Evolutionary conservation across 129 eudicot species (phyloP).

Genomic region (Gnaphalium uliginosum): DNA sequence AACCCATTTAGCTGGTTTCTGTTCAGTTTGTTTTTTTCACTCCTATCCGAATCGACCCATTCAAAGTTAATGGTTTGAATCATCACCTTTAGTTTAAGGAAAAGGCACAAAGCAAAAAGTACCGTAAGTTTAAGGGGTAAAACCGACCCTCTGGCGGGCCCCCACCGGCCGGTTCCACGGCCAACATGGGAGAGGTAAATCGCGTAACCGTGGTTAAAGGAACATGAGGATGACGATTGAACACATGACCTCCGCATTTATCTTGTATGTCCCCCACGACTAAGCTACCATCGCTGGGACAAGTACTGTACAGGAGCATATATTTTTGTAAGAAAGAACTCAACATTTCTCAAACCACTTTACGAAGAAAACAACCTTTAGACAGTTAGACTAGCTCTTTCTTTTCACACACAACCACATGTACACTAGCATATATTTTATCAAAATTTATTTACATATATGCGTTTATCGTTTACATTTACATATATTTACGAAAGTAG

Average conservation of each 20-base stretch:
- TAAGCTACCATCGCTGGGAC: no score
- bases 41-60: not conserved
- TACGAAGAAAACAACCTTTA: conserved; percentile 14
- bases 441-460: conserved; percentile 38
- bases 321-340: not conserved
- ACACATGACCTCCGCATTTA: no score
- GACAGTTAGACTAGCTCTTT: conserved; percentile 19
- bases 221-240: no score
- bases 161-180: no score
- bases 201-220: no score
- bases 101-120: not conserved
- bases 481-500: conserved; percentile 23
- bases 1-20: not conserved
- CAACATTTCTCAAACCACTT: not conserved
- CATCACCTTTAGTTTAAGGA: not conserved
- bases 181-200: no score
- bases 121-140: no score
- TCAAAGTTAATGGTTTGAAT: not conserved
- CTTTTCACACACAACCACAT: conserved; percentile 33
- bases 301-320: no score
- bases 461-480: conserved; percentile 37
- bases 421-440: conserved; percentile 29
- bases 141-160: no score
- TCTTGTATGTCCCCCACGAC: no score
- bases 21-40: not conserved